Percentiles rank a stretch among this genome's conserved stretches.
Evolutionary conservation across 148 eudicot genomes (phyloP).

Genomic region (Rhododendron mucronatum): DNA sequence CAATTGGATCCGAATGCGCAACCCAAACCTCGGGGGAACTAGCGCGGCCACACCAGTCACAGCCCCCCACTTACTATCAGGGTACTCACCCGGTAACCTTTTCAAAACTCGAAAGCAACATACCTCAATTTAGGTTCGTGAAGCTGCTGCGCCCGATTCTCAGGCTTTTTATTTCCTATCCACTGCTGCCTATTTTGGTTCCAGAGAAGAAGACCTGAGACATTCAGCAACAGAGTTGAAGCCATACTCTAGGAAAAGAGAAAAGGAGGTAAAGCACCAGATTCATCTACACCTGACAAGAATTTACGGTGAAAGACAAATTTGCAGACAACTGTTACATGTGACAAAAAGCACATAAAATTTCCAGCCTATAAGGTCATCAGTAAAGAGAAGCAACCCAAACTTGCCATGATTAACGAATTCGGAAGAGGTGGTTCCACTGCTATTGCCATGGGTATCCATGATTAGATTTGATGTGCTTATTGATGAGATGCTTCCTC

Average conservation of each 20-base stretch:
- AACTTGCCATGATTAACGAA: constrained; percentile 77
- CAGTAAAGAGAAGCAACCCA: background rate
- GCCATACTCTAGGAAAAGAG: background rate
- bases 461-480: constrained; percentile 42
- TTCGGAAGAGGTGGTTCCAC: constrained; percentile 49
- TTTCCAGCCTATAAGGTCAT: background rate
- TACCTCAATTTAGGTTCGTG: constrained; percentile 71
- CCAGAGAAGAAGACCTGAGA: constrained; percentile 81
- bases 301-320: background rate
- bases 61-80: too few species aligned
- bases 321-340: background rate
- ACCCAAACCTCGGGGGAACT: too few species aligned
- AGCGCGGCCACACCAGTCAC: too few species aligned
- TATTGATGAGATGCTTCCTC: constrained; percentile 61
- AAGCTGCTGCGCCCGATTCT: constrained; percentile 26
- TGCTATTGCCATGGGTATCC: constrained; percentile 47
- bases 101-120: background rate
- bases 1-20: too few species aligned
- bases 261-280: constrained; percentile 1
- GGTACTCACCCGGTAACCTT: too few species aligned
- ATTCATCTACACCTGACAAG: background rate
- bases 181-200: constrained; percentile 81
- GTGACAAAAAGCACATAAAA: background rate
- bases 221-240: constrained; percentile 10
- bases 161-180: constrained; percentile 56